Conservation (phyloP, 768 basidiomycete genomes). For the Serendipita sp. region DNA sequence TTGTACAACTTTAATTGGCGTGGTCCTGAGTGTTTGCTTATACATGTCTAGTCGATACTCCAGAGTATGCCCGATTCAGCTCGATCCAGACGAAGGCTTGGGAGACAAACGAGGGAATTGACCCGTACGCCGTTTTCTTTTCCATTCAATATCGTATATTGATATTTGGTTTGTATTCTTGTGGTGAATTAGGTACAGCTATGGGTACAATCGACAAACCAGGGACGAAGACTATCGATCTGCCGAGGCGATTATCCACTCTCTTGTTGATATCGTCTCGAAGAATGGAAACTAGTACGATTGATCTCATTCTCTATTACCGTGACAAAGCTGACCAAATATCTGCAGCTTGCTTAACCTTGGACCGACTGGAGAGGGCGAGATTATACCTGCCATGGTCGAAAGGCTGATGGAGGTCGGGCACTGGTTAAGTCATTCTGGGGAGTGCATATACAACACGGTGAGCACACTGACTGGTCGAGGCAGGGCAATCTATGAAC, state of each 20-base stretch:
- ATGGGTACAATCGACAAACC: slow-evolving; percentile 22
- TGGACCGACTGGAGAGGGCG: slow-evolving; percentile 39
- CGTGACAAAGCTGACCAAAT: neutral
- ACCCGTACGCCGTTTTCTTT: slow-evolving; percentile 8
- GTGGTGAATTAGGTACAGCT: slow-evolving; percentile 19
- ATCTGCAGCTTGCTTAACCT: slow-evolving; percentile 30
- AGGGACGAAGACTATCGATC: slow-evolving; percentile 33
- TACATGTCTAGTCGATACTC: slow-evolving; percentile 34
- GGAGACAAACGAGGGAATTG: slow-evolving; percentile 44
- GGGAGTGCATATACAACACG: slow-evolving; percentile 37
- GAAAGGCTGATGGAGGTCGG: slow-evolving; percentile 35
- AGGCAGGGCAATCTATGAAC: neutral
- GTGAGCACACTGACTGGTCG: slow-evolving; percentile 18
- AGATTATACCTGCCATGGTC: slow-evolving; percentile 33
- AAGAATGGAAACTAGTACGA: slow-evolving; percentile 47
- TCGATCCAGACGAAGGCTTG: slow-evolving; percentile 32
- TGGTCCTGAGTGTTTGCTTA: slow-evolving; percentile 22
- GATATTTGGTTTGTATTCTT: neutral
- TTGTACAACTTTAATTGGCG: neutral
- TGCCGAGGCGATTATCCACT: slow-evolving; percentile 32
- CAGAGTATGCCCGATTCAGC: slow-evolving; percentile 35
- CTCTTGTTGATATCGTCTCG: slow-evolving; percentile 38
- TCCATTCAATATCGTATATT: neutral
- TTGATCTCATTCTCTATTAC: neutral
- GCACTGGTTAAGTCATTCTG: slow-evolving; percentile 32